A percentile compares a stretch with the other conserved stretches of the same genome.
phyloP scores from a whole-genome alignment of 2,329 filamentous ascomycete species.

The Colletotrichum lini region DNA sequence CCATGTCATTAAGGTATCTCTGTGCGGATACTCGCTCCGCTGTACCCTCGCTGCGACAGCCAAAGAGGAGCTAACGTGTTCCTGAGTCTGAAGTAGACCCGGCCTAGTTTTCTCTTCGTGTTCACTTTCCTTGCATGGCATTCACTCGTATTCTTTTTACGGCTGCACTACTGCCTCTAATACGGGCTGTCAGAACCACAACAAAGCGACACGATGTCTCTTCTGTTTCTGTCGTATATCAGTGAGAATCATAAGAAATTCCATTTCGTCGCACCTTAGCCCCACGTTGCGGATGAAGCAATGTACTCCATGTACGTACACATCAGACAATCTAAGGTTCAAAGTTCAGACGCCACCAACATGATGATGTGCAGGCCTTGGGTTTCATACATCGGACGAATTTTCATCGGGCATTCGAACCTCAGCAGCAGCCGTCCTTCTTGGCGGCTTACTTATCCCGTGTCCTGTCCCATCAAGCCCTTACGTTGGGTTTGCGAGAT shows the following conservation, averaged over 20 bases:
- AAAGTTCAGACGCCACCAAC: constrained; percentile 39
- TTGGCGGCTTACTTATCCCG: constrained; percentile 8
- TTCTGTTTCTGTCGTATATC: not conserved
- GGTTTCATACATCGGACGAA: constrained; percentile 39
- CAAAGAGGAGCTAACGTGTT: not conserved
- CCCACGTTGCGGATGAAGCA: not conserved
- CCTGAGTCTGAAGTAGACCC: not conserved
- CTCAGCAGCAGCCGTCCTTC: constrained; percentile 23
- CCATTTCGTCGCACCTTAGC: not conserved
- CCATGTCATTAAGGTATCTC: not conserved
- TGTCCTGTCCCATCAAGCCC: constrained; percentile 1
- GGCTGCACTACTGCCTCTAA: not conserved
- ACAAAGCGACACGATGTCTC: not conserved
- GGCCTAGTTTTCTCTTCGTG: not conserved
- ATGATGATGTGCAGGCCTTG: constrained; percentile 41
- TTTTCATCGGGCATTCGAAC: constrained; percentile 28
- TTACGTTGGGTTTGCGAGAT: constrained; percentile 3
- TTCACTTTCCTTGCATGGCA: not conserved
- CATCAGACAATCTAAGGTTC: constrained; percentile 28
- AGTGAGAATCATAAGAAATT: not conserved
- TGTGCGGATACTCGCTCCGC: too few relatives aligned
- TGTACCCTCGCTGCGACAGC: too few relatives aligned
- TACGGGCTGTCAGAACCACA: not conserved
- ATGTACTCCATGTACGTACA: not conserved
- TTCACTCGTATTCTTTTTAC: constrained; percentile 7